Conservation (phyloP, 2,329 filamentous ascomycete genomes). For the Aureobasidium sp. region DNA sequence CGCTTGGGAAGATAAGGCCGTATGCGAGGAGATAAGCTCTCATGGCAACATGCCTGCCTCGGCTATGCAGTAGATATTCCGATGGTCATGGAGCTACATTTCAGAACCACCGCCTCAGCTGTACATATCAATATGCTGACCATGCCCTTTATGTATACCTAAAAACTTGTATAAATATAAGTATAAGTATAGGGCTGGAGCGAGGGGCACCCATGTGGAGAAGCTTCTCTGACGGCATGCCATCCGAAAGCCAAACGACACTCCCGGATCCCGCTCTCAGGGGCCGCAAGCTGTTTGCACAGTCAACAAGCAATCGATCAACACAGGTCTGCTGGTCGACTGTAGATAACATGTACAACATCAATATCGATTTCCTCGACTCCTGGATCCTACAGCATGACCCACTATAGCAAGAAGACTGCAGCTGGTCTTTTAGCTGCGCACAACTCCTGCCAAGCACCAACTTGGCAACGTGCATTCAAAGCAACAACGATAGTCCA, state of each 20-base stretch:
- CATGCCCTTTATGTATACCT: too few relatives aligned
- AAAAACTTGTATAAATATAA: too few relatives aligned
- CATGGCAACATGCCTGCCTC: not conserved
- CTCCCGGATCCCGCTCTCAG: not conserved
- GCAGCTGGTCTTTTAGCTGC: not conserved
- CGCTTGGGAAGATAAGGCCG: not conserved
- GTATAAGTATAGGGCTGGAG: not conserved
- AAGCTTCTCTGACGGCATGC: not conserved
- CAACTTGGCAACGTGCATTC: conserved; percentile 11
- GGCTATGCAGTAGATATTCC: not conserved
- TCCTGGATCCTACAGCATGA: too few relatives aligned
- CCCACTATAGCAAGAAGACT: not conserved
- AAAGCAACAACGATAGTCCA: not conserved
- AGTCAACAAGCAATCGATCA: too few relatives aligned
- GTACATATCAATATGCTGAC: too few relatives aligned
- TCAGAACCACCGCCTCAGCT: too few relatives aligned
- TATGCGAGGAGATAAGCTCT: conserved; percentile 9
- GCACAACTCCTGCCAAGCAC: conserved; percentile 8
- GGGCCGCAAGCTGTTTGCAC: not conserved
- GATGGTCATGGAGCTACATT: not conserved
- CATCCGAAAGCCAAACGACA: conserved; percentile 9
- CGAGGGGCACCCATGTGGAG: not conserved
- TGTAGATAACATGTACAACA: too few relatives aligned
- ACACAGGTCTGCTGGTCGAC: too few relatives aligned
- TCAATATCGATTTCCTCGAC: too few relatives aligned